These are phyloP conservation scores for Boletus rubescentipes DNA, from an alignment of 768 basidiomycete species.

Conservation along the genomic window DNA sequence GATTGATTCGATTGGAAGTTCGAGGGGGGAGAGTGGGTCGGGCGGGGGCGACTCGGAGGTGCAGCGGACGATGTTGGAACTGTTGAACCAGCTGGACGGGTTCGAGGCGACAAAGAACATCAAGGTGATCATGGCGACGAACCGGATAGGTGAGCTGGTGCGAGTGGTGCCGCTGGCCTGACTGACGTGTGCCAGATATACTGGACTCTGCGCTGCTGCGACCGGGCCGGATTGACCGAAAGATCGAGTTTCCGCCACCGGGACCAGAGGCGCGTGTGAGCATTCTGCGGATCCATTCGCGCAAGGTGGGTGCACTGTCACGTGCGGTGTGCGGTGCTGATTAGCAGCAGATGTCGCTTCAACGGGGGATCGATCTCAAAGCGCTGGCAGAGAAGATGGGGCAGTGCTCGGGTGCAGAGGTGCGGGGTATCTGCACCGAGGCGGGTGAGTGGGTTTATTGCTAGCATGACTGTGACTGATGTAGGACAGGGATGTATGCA, in stretches of 20 bases:
- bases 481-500: conserved; percentile 83
- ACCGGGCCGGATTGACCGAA: conserved; percentile 93
- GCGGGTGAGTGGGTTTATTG: conserved; percentile 56
- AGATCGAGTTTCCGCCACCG: conserved; percentile 98
- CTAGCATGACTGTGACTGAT: not conserved
- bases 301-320: conserved; percentile 58
- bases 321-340: not conserved
- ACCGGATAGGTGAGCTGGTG: conserved; percentile 71
- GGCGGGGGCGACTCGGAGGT: conserved; percentile 88
- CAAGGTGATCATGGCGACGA: conserved; percentile 95
- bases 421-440: conserved; percentile 95
- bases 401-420: conserved; percentile 96
- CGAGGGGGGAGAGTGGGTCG: conserved; percentile 75
- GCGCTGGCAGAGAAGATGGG: conserved; percentile 99
- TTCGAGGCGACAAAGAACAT: conserved; percentile 84
- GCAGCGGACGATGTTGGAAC: conserved; percentile 87
- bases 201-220: conserved; percentile 90
- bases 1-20: conserved; percentile 96
- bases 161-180: not conserved
- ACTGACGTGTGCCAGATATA: conserved; percentile 59
- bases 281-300: conserved; percentile 95
- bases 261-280: conserved; percentile 95
- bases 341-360: conserved; percentile 81
- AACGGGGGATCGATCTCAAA: conserved; percentile 96
- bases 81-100: conserved; percentile 86